A percentile compares a stretch with the other conserved stretches of the same genome.
Evolutionary conservation across 257 asterid genomes (phyloP).

Genomic region (Penstemon barbatus): DNA sequence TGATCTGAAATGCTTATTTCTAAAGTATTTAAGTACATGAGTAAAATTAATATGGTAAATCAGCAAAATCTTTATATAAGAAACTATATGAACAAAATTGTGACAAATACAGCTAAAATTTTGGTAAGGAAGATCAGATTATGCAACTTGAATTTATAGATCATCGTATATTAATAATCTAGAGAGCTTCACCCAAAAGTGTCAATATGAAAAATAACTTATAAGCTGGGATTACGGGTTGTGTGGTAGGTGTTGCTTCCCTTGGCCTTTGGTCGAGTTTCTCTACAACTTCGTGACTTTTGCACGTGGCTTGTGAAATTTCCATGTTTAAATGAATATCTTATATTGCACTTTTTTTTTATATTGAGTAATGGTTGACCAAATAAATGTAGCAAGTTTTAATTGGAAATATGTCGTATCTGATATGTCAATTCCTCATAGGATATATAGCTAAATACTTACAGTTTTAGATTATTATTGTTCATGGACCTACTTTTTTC

Average conservation of each 20-base stretch:
- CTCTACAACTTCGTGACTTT: neutral
- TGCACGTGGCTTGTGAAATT: neutral
- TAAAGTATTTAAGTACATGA: neutral
- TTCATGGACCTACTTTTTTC: no score
- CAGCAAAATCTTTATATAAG: neutral
- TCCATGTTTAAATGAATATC: neutral
- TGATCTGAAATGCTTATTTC: neutral
- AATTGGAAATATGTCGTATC: neutral
- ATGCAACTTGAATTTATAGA: no score
- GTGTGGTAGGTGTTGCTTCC: neutral
- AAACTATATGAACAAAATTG: neutral
- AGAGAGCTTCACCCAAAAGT: neutral
- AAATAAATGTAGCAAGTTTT: neutral
- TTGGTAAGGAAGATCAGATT: neutral
- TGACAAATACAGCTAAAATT: neutral
- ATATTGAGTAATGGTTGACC: neutral
- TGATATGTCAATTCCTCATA: neutral
- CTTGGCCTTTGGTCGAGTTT: neutral
- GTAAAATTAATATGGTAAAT: no score
- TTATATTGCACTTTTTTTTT: neutral
- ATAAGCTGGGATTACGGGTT: no score
- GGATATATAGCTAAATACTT: neutral
- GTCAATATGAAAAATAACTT: neutral
- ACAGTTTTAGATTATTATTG: neutral
- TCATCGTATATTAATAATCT: neutral